Evolutionary conservation across 768 basidiomycete species (phyloP), one percentile per base, ranked within the genome.

Genomic region (Suillus bovinus): DNA sequence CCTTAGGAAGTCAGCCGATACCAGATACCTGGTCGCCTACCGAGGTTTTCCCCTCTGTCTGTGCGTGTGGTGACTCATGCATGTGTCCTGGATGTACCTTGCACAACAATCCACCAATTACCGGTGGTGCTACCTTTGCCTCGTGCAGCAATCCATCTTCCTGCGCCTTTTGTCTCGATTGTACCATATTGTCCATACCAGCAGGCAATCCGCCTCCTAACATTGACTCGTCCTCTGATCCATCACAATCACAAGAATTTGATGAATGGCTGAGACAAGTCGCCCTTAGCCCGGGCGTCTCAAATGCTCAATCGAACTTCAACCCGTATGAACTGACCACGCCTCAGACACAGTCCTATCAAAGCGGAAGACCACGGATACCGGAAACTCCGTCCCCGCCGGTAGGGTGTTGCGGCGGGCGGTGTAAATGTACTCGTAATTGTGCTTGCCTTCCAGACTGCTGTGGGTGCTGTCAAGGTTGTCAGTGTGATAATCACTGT

Each of bases 231-330:
- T 74, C 79, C 70, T 77, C 76, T 66, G 79, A 83, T 63, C 67
- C 73, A n/a, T 71, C 74, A 31, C 76, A 79, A 66, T 73, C 77
- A 41, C 77, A 78, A 33, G 77, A 80, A 61, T 82, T 88, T 47
- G 87, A 87, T 68, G 86, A 88, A 61, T 89, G 87, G 87, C 77
- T 88, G 60, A 81, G 81, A 59, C 83, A 86, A 66, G 76, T 86
- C 22, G 61, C 68, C 5, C 68, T 73, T 42, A 31, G 65, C 33
- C 14, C 63, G 1, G 49, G 49, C 29, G 42, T 62, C 27, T 66
- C 55, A 6, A 62, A 63, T 53, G 31, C 62, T 38, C 46, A 69
- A 0, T 6, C 71, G 33, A 36, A 60, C 44, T 66, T 78, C 78
- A 58, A 69, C 67, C 67, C 70, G n/a, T 77, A 63, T 68, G 77